Conservation (phyloP, 768 basidiomycete species). For the Tulasnella sp. region DNA sequence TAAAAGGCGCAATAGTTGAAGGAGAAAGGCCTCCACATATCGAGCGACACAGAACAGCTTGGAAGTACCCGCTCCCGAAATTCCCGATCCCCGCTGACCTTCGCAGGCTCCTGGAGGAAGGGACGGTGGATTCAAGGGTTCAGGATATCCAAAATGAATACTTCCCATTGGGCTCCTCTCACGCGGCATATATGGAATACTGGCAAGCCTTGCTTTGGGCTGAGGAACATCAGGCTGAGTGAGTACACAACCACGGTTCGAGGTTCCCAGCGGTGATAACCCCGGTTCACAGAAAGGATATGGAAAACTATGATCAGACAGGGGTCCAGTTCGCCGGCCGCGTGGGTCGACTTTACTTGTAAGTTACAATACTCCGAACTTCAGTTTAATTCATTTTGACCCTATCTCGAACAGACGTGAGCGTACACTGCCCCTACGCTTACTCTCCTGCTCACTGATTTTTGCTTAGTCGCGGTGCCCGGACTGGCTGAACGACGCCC, state of each 20-base stretch:
- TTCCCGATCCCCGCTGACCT: conserved; percentile 37
- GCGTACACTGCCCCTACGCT: background rate
- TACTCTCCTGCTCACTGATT: conserved; percentile 20
- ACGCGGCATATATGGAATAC: conserved; percentile 37
- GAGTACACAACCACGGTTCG: background rate
- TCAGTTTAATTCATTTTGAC: background rate
- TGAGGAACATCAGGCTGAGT: conserved; percentile 34
- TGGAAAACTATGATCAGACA: conserved; percentile 33
- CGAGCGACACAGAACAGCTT: conserved; percentile 34
- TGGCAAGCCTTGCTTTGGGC: conserved; percentile 43
- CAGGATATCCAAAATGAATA: background rate
- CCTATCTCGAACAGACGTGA: background rate
- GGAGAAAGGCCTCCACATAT: conserved; percentile 38
- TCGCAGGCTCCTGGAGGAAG: conserved; percentile 29
- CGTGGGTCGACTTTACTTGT: background rate
- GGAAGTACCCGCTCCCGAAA: conserved; percentile 33
- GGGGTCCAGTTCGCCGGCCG: conserved; percentile 27
- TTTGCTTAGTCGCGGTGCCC: conserved; percentile 31
- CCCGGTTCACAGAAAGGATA: conserved; percentile 21
- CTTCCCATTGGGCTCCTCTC: background rate
- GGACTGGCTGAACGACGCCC: conserved; percentile 54
- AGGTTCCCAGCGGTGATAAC: background rate
- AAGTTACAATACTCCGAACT: background rate
- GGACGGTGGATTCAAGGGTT: conserved; percentile 20
- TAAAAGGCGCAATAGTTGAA: conserved; percentile 31